Percentiles rank a stretch among this genome's conserved stretches.
Evolutionary conservation across 2,329 filamentous ascomycete genomes (phyloP).

Genomic region (Beauveria medogensis): DNA sequence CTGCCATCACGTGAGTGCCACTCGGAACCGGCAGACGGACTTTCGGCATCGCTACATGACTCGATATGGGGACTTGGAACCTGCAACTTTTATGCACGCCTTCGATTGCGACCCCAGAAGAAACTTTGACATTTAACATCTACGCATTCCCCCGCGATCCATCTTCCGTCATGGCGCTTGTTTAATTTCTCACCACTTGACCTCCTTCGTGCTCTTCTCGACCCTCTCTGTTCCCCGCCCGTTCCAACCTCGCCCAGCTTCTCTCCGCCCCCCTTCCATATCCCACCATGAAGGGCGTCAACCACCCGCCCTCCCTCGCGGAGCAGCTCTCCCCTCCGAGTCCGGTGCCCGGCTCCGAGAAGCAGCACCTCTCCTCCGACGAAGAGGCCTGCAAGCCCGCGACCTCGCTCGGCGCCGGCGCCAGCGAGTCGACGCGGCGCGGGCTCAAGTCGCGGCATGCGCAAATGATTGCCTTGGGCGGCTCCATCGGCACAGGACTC

Average conservation of each 20-base stretch:
- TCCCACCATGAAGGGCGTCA: background rate
- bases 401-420: background rate
- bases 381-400: background rate
- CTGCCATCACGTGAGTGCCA: background rate
- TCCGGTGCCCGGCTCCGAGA: background rate
- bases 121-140: background rate
- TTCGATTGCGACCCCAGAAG: background rate
- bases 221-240: too few relatives aligned
- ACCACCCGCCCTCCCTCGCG: background rate
- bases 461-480: constrained; percentile 39
- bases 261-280: too few relatives aligned
- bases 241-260: too few relatives aligned
- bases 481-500: constrained; percentile 19
- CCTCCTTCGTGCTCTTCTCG: background rate
- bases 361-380: background rate
- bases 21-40: background rate
- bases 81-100: background rate
- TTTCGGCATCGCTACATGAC: background rate
- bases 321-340: background rate
- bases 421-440: constrained; percentile 8
- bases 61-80: constrained; percentile 5
- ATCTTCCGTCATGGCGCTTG: background rate
- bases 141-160: background rate
- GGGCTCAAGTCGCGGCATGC: constrained; percentile 35
- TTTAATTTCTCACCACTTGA: background rate